A percentile compares a stretch with the other conserved stretches of the same genome.
These are phyloP conservation scores for Cystoderma amianthinum DNA, from an alignment of 768 basidiomycete species.

Conservation along the genomic window DNA sequence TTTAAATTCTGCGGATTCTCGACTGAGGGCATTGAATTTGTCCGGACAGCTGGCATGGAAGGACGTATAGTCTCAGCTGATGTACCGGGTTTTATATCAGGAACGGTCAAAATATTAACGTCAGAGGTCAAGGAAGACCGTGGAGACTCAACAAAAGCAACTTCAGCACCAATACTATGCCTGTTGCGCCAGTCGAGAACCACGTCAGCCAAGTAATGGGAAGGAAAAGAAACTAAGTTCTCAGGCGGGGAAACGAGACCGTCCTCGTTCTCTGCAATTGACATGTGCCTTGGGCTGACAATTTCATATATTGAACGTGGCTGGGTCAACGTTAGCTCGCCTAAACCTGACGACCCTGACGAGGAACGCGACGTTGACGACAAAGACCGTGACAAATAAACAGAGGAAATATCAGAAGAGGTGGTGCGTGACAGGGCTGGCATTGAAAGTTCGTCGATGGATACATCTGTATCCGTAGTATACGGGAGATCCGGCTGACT, in stretches of 20 bases:
- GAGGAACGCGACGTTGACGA: conserved; percentile 29
- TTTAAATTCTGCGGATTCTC: conserved; percentile 7
- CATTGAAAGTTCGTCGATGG: conserved; percentile 15
- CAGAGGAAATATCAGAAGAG: conserved; percentile 21
- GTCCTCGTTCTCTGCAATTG: conserved; percentile 19
- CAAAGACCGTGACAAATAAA: conserved; percentile 34
- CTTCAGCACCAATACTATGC: conserved; percentile 4
- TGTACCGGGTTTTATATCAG: conserved; percentile 23
- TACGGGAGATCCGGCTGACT: conserved; percentile 10
- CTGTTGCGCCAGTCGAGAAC: conserved; percentile 12
- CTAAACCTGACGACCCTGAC: conserved; percentile 18
- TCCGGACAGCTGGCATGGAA: conserved; percentile 9
- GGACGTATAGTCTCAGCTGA: conserved; percentile 37
- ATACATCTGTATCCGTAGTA: conserved; percentile 10
- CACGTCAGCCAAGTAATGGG: conserved; percentile 11
- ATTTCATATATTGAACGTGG: neutral
- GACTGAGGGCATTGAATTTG: conserved; percentile 1
- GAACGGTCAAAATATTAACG: neutral
- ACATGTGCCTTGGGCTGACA: conserved; percentile 10
- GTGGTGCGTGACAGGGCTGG: conserved; percentile 23
- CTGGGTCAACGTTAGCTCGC: neutral
- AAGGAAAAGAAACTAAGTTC: conserved; percentile 13
- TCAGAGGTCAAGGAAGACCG: neutral
- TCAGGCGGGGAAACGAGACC: conserved; percentile 16
- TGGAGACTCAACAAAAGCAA: conserved; percentile 21